phyloP scores from a whole-genome alignment of 2,329 filamentous ascomycete genomes.

The Didymella keratinophila region DNA sequence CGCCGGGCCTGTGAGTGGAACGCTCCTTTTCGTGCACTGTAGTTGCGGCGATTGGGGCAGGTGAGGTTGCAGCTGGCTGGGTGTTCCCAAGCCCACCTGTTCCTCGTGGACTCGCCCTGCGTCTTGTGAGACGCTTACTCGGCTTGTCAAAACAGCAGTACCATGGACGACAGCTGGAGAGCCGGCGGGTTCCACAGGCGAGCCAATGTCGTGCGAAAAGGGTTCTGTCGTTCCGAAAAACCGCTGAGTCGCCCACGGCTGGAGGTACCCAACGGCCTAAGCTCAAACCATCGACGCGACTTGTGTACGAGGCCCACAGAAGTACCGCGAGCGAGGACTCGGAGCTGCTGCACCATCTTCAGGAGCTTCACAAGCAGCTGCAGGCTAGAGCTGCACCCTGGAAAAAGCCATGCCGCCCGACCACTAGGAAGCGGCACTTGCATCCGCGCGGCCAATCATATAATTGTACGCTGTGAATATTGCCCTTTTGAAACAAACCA shows the following conservation, averaged over 20 bases:
- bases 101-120: constrained; percentile 15
- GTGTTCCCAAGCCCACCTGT: constrained; percentile 11
- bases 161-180: constrained; percentile 23
- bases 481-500: constrained; percentile 20
- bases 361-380: constrained; percentile 27
- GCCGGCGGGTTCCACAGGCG: constrained; percentile 19
- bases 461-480: constrained; percentile 23
- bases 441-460: constrained; percentile 39
- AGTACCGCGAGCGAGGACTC: constrained; percentile 16
- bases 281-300: constrained; percentile 12
- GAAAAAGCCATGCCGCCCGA: constrained; percentile 12
- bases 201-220: constrained; percentile 13
- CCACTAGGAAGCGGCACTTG: constrained; percentile 32
- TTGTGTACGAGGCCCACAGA: constrained; percentile 18
- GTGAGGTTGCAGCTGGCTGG: constrained; percentile 10
- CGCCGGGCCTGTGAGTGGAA: constrained; percentile 1
- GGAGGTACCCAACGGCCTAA: constrained; percentile 18
- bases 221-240: constrained; percentile 23
- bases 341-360: constrained; percentile 22
- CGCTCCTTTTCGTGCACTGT: constrained; percentile 15
- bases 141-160: constrained; percentile 20
- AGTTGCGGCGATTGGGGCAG: constrained; percentile 5
- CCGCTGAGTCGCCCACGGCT: constrained; percentile 19
- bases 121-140: constrained; percentile 24
- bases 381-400: constrained; percentile 19